Base-by-base conservation (phyloP, 192 early-diverging fungal species). In the Phlyctochytrium bullatum region DNA sequence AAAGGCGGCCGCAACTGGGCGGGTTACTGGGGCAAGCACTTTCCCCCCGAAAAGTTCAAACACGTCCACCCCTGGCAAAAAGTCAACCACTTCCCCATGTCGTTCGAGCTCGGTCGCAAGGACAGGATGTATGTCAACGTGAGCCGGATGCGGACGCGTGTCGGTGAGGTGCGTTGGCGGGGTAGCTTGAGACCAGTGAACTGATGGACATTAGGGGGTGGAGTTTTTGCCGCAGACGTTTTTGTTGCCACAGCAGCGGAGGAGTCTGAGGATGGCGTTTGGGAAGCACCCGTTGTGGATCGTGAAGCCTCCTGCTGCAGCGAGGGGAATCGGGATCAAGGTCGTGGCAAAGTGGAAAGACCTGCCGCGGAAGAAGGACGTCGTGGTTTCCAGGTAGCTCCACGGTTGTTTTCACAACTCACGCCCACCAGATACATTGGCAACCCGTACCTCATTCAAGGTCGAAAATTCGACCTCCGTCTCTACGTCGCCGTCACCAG, bases 51-150 rank as follows among this genome's bases (percentile, higher is more conserved):
- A 20, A 61, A 67, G 31, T 80, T 77, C 62, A 78, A 76, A 40
- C 34, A 47, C 30, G 61, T 76, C 32, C 59, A 71, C 14, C 73
- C 76, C 16, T 83, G 78, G 77, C 78, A 83, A 64, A n/a, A 77
- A 61, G 73, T 83, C 24, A 83, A 83, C 60, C 82, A 83, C 59
- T 83, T 76, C 63, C 82, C 82, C 2, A 68, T 76, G 71, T 72
- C 75, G 27, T 83, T 83, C 58, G 73, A 83, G 59, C 68, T 80
- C 31, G 81, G 81, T 0, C 66, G 81, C 24, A 83, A 83, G 61
- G 81, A 80, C 51, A 74, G 73, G 65, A 47, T 80, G 67, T 70
- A 71, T 57, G 33, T 64, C 0, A 71, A 71, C 28, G 62, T 74
- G 1, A 6, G 64, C 10, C 6, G 40, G 24, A 67, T 71, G 73